A percentile compares a stretch with the other conserved stretches of the same genome.
phyloP scores from a whole-genome alignment of 495 filamentous ascomycete genomes.

The Lepidopterella palustris region DNA sequence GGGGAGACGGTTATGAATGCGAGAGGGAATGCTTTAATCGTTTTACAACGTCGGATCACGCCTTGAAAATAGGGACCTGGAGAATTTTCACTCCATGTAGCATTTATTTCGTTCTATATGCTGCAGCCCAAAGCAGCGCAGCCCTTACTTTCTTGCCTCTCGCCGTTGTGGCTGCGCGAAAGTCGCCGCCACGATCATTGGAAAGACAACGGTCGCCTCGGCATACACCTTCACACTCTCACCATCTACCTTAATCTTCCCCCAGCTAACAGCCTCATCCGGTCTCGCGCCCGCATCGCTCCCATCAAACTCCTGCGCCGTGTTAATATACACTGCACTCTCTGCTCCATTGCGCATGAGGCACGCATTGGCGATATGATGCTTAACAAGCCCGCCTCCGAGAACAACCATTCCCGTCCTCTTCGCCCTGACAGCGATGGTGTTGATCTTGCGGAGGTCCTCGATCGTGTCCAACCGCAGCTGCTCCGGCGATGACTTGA shows the following conservation, averaged over 20 bases:
- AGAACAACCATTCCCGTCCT: conserved; percentile 89
- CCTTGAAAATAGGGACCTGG: no score
- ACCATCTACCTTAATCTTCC: conserved; percentile 85
- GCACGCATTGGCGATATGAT: conserved; percentile 95
- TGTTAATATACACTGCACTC: conserved; percentile 94
- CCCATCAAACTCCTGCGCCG: conserved; percentile 92
- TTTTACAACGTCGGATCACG: no score
- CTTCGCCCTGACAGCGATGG: conserved; percentile 74
- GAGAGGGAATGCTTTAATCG: no score
- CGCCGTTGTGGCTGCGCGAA: conserved; percentile 56
- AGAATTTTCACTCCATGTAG: no score
- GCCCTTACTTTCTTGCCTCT: neutral
- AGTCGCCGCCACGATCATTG: conserved; percentile 88
- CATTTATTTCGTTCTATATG: no score
- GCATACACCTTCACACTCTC: conserved; percentile 90
- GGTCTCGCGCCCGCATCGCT: conserved; percentile 93
- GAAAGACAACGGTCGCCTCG: conserved; percentile 88
- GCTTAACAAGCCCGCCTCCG: conserved; percentile 88
- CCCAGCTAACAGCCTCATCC: conserved; percentile 97
- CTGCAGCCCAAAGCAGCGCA: neutral
- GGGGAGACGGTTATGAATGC: no score
- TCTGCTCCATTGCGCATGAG: conserved; percentile 96
- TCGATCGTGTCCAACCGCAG: conserved; percentile 81
- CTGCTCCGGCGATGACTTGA: conserved; percentile 69
- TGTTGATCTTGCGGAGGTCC: conserved; percentile 85